phyloP scores from a whole-genome alignment of 1,284 basidiomycete genomes.

The Moesziomyces parantarcticus region DNA sequence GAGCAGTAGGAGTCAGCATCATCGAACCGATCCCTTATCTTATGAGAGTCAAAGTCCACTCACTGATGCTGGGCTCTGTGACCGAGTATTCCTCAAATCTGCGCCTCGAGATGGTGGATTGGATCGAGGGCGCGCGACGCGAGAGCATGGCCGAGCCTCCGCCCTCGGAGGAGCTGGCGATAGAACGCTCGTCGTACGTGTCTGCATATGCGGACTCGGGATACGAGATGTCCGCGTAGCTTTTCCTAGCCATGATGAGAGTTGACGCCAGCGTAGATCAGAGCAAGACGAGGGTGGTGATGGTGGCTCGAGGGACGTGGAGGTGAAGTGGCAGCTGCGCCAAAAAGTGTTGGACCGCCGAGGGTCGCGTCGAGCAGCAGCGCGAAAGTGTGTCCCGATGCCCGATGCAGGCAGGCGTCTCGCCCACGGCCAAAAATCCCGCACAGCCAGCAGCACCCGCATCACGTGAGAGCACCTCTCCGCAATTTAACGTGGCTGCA shows the following conservation, averaged over 20 bases:
- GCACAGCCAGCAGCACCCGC: too few relatives aligned
- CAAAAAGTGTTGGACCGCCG: not conserved
- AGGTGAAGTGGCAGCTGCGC: too few relatives aligned
- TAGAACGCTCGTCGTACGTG: slow-evolving; percentile 36
- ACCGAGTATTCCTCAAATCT: slow-evolving; percentile 42
- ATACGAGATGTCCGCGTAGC: slow-evolving; percentile 37
- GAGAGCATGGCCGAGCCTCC: slow-evolving; percentile 50
- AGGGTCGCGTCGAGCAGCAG: not conserved
- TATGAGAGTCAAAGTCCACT: slow-evolving; percentile 1
- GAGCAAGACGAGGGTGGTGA: not conserved
- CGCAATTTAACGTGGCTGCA: slow-evolving; percentile 1
- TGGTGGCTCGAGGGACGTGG: not conserved
- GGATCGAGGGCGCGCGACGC: slow-evolving; percentile 41
- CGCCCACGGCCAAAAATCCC: too few relatives aligned
- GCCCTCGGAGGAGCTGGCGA: slow-evolving; percentile 48
- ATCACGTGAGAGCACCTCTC: slow-evolving; percentile 23
- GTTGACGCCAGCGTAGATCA: not conserved
- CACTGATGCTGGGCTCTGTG: slow-evolving; percentile 45
- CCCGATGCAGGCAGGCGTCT: too few relatives aligned
- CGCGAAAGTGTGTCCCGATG: not conserved
- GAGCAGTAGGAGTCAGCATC: not conserved
- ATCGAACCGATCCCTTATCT: too few relatives aligned
- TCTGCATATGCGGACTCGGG: slow-evolving; percentile 43
- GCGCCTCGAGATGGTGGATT: slow-evolving; percentile 30
- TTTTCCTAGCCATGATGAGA: slow-evolving; percentile 24